phyloP scores from a whole-genome alignment of 2,329 filamentous ascomycete genomes.

The Neofusicoccum cordaticola region DNA sequence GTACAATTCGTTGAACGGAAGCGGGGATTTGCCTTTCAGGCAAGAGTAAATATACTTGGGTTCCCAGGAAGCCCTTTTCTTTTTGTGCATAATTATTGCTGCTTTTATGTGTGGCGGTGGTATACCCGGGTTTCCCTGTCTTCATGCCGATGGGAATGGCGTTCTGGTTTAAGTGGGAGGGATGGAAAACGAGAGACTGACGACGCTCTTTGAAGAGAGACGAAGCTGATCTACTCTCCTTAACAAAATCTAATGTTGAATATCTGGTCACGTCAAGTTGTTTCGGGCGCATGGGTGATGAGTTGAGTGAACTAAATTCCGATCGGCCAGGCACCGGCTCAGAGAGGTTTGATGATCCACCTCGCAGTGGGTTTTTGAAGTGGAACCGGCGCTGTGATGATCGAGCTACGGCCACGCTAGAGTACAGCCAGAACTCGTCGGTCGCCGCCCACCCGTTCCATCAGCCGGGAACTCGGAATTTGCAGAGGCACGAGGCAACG shows the following conservation, averaged over 20 bases:
- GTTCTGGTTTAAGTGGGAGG: not conserved
- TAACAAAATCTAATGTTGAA: not conserved
- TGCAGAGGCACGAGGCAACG: too few species aligned
- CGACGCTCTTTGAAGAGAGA: not conserved
- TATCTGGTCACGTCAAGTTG: not conserved
- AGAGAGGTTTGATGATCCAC: too few species aligned
- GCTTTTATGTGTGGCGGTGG: not conserved
- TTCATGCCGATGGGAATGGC: not conserved
- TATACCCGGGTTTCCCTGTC: conserved; percentile 7
- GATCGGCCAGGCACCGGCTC: too few species aligned
- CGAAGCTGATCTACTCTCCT: not conserved
- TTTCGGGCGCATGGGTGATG: too few species aligned
- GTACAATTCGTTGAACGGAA: conserved; percentile 26
- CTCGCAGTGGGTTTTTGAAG: too few species aligned
- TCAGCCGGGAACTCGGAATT: too few species aligned
- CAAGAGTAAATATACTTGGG: not conserved
- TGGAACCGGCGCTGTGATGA: too few species aligned
- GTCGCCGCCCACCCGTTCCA: too few species aligned
- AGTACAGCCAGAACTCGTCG: too few species aligned
- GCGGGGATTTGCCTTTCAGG: conserved; percentile 18
- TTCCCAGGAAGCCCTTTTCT: not conserved
- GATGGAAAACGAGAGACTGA: not conserved
- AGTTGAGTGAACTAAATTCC: too few species aligned
- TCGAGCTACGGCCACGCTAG: too few species aligned
- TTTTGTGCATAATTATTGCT: not conserved